phyloP scores from a whole-genome alignment of 495 filamentous ascomycete species.

The Penicillium parvum region DNA sequence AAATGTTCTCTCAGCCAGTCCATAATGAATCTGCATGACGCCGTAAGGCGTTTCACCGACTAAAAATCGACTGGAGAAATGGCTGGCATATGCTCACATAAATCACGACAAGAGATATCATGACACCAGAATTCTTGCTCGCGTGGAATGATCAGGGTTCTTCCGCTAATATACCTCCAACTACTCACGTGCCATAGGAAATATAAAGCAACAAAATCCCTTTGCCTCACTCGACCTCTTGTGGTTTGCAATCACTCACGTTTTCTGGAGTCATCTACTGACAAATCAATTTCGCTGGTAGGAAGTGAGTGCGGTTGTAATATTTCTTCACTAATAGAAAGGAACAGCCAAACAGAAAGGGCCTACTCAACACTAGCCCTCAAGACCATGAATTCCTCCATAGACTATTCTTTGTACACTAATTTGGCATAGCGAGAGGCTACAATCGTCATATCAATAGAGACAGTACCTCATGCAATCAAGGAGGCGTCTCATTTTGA shows the following conservation, averaged over 20 bases:
- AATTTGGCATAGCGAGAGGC: background rate
- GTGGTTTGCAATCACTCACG: background rate
- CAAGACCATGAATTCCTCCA: background rate
- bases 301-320: background rate
- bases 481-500: too few relatives aligned
- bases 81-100: background rate
- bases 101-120: background rate
- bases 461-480: too few relatives aligned
- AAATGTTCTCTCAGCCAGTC: too few relatives aligned
- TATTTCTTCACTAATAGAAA: background rate
- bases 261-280: background rate
- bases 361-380: background rate
- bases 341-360: background rate
- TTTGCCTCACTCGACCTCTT: background rate
- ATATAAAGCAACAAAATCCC: background rate
- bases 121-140: too few relatives aligned
- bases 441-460: too few relatives aligned
- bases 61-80: too few relatives aligned
- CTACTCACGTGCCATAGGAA: background rate
- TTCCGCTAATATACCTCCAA: background rate
- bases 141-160: background rate
- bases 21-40: too few relatives aligned
- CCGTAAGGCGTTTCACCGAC: too few relatives aligned
- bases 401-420: slow-evolving; percentile 5
- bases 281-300: background rate